Base-by-base conservation (phyloP, 176 grass and related monocot genomes). In the Poa pratensis region DNA sequence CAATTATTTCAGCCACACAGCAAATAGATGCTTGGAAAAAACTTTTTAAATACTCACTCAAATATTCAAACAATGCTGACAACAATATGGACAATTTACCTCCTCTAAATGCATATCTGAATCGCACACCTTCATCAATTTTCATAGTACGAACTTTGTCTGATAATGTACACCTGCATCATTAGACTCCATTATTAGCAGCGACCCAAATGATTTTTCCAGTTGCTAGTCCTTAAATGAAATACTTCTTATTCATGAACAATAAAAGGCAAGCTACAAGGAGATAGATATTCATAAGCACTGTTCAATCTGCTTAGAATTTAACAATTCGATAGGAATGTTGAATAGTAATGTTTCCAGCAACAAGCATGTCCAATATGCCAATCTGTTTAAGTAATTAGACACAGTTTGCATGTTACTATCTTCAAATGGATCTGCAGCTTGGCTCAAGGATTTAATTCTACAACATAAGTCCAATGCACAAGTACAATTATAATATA, bases 131-230 rank as follows among this genome's bases (percentile, higher is more conserved):
- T 34, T 65, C 64, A 67, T 86, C 72, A 43, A 34, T 64, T 59
- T 88, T 86, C 83, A 54, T 91, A 20, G 60, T 93, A 97, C 46
- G 89, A 88, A 42, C 89, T 93, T 60, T 79, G 88, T 51, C 92
- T 88, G 24, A 93, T 85, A 78, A 97, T 95, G 71, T 93, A 94
- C 46, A 94, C 89, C 90, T 94, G 84, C 30, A 87, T 9, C 52
- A 86, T 89, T 86, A 80, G n/a, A 13, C 23, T 30, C 11, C 50
- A 69, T 52, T 7, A 28, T 89, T 37, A 89, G 69, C 16, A 60
- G 51, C n/a, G 68, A 7, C 10, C 19, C 55, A 42, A 30, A 82
- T 32, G 3, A 55, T 39, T 78, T 62, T 52, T 67, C 6, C 28
- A 5, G 35, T 18, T 46, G 26, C 35, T 27, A 74, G 2, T 32